Evolutionary conservation across 2,329 filamentous ascomycete genomes (phyloP).

Genomic region (Trichoderma brevicompactum): DNA sequence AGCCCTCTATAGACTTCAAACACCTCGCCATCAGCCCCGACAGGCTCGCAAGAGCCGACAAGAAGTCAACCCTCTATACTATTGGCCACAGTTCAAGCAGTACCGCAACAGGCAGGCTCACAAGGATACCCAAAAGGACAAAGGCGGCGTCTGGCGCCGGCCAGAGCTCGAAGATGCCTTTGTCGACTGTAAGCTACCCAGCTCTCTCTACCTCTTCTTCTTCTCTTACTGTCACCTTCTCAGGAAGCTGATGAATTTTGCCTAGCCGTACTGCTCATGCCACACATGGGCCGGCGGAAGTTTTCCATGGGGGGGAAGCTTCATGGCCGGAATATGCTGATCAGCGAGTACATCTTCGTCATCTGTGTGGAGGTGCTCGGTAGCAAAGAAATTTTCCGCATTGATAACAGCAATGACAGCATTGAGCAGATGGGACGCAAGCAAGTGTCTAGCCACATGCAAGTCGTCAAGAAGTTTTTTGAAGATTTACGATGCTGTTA

Average conservation of each 20-base stretch:
- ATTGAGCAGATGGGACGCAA: constrained; percentile 60
- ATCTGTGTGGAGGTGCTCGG: constrained; percentile 46
- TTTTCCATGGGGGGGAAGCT: constrained; percentile 66
- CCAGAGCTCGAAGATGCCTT: constrained; percentile 68
- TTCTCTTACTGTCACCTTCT: neutral
- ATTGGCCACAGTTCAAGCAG: constrained; percentile 65
- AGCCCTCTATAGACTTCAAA: constrained; percentile 46
- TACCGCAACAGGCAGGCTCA: constrained; percentile 68
- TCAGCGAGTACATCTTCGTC: constrained; percentile 66
- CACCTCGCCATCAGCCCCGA: constrained; percentile 44
- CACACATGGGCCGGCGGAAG: constrained; percentile 68
- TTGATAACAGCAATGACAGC: constrained; percentile 50
- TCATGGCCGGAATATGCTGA: constrained; percentile 71
- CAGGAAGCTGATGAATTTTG: constrained; percentile 33
- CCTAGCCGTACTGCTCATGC: constrained; percentile 66
- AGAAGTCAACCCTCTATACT: constrained; percentile 62
- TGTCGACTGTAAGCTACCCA: constrained; percentile 60
- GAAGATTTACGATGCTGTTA: constrained; percentile 65
- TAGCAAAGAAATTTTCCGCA: constrained; percentile 50
- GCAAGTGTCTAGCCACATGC: constrained; percentile 72
- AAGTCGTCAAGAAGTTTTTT: constrained; percentile 71
- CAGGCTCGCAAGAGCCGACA: constrained; percentile 43
- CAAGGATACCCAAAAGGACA: constrained; percentile 63
- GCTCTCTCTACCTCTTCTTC: neutral
- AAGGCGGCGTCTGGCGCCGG: constrained; percentile 58